Evolutionary conservation across 2,329 filamentous ascomycete species (phyloP).

Genomic region (Aureobasidium sp.): DNA sequence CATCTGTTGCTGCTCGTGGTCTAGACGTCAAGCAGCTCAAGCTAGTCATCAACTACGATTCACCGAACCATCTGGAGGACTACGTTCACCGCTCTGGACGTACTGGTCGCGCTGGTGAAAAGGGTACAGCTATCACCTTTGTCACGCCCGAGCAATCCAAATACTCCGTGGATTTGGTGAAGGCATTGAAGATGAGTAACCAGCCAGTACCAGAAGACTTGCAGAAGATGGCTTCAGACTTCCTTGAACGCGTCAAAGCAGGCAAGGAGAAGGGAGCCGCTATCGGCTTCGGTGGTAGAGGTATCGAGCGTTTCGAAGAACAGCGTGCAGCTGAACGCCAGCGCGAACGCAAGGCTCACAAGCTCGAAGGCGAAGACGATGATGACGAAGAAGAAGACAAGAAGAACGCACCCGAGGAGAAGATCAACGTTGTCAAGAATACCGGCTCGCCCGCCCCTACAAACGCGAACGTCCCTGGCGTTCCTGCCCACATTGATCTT

Average conservation of each 20-base stretch:
- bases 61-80: conserved; percentile 89
- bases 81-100: conserved; percentile 93
- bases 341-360: conserved; percentile 81
- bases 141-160: conserved; percentile 87
- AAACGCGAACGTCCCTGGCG: conserved; percentile 28
- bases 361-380: conserved; percentile 77
- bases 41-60: conserved; percentile 91
- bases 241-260: conserved; percentile 83
- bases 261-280: conserved; percentile 80
- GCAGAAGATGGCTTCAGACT: conserved; percentile 56
- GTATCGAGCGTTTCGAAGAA: conserved; percentile 82
- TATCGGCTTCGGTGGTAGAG: conserved; percentile 90
- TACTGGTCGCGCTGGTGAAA: conserved; percentile 90
- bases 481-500: conserved; percentile 52
- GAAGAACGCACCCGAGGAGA: conserved; percentile 42
- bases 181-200: conserved; percentile 86
- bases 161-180: conserved; percentile 79
- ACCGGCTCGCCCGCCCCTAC: conserved; percentile 15
- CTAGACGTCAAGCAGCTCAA: conserved; percentile 95
- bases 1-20: conserved; percentile 89
- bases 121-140: conserved; percentile 89
- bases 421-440: conserved; percentile 27
- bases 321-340: conserved; percentile 81
- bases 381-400: conserved; percentile 69
- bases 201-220: conserved; percentile 69